Conservation (phyloP, 2,329 filamentous ascomycete genomes). For the Sclerotinia spermophila region DNA sequence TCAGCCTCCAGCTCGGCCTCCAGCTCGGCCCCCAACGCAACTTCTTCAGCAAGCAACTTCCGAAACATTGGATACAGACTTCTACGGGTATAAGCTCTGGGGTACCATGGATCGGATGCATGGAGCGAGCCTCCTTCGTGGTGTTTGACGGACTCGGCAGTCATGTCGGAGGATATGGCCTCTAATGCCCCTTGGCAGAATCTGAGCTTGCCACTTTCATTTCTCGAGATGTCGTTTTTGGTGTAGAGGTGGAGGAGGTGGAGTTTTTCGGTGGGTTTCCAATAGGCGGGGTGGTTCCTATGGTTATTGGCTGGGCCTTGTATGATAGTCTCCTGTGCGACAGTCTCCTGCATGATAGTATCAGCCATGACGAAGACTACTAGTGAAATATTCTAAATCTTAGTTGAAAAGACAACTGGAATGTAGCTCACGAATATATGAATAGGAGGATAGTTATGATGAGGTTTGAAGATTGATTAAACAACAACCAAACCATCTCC, state of each 20-base stretch:
- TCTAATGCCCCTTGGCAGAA: fast-evolving
- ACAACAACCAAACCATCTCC: too few relatives aligned
- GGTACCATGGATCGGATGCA: background rate
- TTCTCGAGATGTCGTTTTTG: background rate
- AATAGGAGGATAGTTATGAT: background rate
- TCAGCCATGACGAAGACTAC: background rate
- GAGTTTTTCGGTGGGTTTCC: background rate
- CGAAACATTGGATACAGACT: fast-evolving
- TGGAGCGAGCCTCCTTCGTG: background rate
- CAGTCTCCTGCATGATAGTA: background rate
- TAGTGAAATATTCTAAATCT: background rate
- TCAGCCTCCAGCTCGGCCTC: background rate
- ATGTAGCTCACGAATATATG: background rate
- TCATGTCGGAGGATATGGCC: background rate
- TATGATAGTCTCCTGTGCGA: too few relatives aligned
- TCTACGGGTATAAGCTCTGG: background rate
- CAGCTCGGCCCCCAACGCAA: background rate
- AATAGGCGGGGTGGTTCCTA: too few relatives aligned
- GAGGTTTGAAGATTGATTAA: background rate
- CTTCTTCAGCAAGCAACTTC: fast-evolving
- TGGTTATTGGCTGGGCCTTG: too few relatives aligned
- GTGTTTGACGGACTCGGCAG: background rate
- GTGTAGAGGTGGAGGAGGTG: background rate
- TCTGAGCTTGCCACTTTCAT: fast-evolving
- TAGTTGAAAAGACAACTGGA: background rate